These are phyloP conservation scores for Ascochyta lentis DNA, from an alignment of 2,329 filamentous ascomycete genomes.

Conservation along the genomic window DNA sequence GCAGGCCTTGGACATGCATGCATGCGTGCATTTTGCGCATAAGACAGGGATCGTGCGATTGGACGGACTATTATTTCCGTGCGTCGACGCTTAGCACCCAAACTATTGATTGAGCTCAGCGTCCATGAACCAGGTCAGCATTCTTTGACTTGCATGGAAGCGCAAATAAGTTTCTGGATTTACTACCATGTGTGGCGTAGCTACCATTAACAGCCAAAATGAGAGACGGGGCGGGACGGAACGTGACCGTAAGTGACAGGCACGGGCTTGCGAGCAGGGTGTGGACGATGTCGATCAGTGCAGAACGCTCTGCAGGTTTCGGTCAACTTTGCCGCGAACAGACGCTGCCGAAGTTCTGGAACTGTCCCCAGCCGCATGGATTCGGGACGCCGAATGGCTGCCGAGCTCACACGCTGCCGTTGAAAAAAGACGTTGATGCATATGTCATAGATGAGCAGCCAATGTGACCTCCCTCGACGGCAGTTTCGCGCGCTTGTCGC, in stretches of 20 bases:
- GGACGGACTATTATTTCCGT: conserved; percentile 14
- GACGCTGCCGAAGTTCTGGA: conserved; percentile 17
- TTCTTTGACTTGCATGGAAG: background rate
- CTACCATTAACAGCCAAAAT: conserved; percentile 3
- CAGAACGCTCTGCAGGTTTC: conserved; percentile 15
- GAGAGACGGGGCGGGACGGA: conserved; percentile 20
- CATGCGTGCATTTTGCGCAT: conserved; percentile 10
- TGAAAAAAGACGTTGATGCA: conserved; percentile 5
- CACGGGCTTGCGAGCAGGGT: conserved; percentile 12
- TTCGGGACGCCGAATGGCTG: conserved; percentile 15
- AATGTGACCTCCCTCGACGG: conserved; percentile 12
- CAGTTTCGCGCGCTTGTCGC: conserved; percentile 8
- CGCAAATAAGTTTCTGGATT: conserved; percentile 1
- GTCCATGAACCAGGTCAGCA: background rate
- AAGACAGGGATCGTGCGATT: conserved; percentile 4
- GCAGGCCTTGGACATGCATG: conserved; percentile 5
- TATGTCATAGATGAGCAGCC: conserved; percentile 2
- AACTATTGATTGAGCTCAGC: background rate
- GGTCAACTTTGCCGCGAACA: conserved; percentile 9
- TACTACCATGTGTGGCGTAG: conserved; percentile 1
- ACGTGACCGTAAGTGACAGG: conserved; percentile 16
- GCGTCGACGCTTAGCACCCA: conserved; percentile 3
- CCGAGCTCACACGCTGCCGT: background rate
- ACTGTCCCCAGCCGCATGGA: conserved; percentile 11
- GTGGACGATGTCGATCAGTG: conserved; percentile 14